phyloP scores from a whole-genome alignment of 2,329 filamentous ascomycete genomes.

The Metarhizium robertsii region DNA sequence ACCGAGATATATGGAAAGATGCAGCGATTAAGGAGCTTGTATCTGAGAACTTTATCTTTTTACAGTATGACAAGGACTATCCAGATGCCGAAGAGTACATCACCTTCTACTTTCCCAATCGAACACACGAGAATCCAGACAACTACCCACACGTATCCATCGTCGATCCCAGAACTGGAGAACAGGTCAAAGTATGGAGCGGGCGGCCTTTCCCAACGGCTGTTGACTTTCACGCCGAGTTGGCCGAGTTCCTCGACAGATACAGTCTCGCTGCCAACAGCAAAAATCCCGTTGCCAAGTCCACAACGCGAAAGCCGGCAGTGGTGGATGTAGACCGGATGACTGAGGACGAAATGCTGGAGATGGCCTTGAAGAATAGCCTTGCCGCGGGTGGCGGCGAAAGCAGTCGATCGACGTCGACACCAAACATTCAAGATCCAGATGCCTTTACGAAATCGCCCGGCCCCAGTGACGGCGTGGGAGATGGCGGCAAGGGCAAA shows the following conservation, averaged over 20 bases:
- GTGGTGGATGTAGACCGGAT: constrained; percentile 73
- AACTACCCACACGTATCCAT: constrained; percentile 96
- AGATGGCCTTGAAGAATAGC: constrained; percentile 87
- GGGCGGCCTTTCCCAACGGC: constrained; percentile 69
- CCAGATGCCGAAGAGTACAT: constrained; percentile 70
- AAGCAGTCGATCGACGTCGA: constrained; percentile 25
- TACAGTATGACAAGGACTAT: constrained; percentile 88
- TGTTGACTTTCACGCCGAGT: constrained; percentile 77
- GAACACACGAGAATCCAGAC: constrained; percentile 67
- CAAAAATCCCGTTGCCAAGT: constrained; percentile 82
- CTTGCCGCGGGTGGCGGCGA: constrained; percentile 42
- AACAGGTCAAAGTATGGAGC: constrained; percentile 95
- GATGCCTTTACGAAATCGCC: constrained; percentile 72
- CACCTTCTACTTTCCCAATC: constrained; percentile 74
- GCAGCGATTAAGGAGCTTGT: constrained; percentile 67
- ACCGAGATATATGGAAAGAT: constrained; percentile 95
- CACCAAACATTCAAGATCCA: constrained; percentile 61
- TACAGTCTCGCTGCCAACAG: constrained; percentile 83
- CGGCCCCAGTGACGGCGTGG: constrained; percentile 16
- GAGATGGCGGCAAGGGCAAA: constrained; percentile 35
- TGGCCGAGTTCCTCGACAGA: constrained; percentile 93
- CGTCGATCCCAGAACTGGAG: constrained; percentile 87
- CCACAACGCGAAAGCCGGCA: constrained; percentile 51
- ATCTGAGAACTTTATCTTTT: constrained; percentile 86
- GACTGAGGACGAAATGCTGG: constrained; percentile 95